Base-by-base conservation (phyloP, 139 green algal species). In the Pleodorina starrii region DNA sequence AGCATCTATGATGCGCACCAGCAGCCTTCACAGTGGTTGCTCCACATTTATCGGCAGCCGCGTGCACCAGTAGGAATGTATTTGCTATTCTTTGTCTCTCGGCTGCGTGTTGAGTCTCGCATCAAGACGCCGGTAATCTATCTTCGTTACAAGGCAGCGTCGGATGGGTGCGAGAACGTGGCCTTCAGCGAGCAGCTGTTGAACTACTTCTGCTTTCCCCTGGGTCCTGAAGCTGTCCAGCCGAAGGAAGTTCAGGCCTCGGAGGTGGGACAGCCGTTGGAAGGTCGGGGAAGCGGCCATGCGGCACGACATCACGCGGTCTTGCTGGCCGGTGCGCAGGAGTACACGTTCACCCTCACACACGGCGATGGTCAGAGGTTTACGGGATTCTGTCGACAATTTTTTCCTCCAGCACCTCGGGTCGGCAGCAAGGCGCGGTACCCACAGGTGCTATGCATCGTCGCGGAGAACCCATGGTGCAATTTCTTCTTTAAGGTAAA, bases 361-460 rank as follows among this genome's bases (percentile, higher is more conserved):
- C 89, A 91, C n/a, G 90, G 91, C 11, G 92, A 96, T 88, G 95
- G 93, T 40, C 71, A 42, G 1, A 75, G 94, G 0, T 90, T 94
- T 43, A 92, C 94, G 66, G 95, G 95, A 68, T 95, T 97, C 54
- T 96, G 94, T 90, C 92, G 94, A 3, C 86, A 89, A 11, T 94
- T 95, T 81, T 89, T 95, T 66, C 94, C 94, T 44, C 93, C 93
- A 25, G 43, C 89, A 19, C 74, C 92, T 0, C 36, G 59, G 21
- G 43, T 91, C 6, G 88, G 77, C 72, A 90, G 75, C 82, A 92
- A 85, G 57, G 76, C 91, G 86, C 92, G 95, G n/a, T 94, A 92
- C 73, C 94, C 95, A 32, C 92, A 95, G 84, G 94, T 97, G 19
- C 86, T 96, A 16, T 96, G 94, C 91, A 84, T 97, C 29, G 87